Evolutionary conservation across 1,139 yeast species (phyloP), one percentile per base, ranked within the genome.

Genomic region (Debaryomyces coudertii): DNA sequence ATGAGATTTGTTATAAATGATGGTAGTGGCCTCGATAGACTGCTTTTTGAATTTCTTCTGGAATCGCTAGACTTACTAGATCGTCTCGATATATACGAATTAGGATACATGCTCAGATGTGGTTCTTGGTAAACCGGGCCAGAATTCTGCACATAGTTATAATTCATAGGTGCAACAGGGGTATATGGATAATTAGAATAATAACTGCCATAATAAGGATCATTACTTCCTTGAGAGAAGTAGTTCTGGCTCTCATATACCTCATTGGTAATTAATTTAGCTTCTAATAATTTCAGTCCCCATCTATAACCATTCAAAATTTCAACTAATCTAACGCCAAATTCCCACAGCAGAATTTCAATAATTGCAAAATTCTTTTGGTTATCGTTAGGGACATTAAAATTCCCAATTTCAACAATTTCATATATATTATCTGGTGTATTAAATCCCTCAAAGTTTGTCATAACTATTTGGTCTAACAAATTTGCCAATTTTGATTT

Each of bases 1-100:
- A 66, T 68, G 53, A 68, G 58, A 44, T 67, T 65, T 60, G 64
- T 59, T 7, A 70, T 54, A 44, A 69, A 68, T 4, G 67, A 66
- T 1, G 75, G 73, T 1, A 64, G 61, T 44, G 64, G 51, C 48
- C 44, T 47, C 18, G 41, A 45, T 6, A 48, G 28, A 24, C 47
- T 47, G 27, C 45, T 51, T 37, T 51, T 47, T 6, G 57, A 53
- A 24, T 46, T 40, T 25, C 49, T 49, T 27, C 51, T 39, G 8
- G 57, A 53, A 15, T 48, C 55, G 18, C 36, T 30, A n/a, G 53
- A 45, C 24, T 37, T 38, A 20, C 31, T 40, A 1, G 53, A 45
- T 22, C 53, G 39, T 25, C 53, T 41, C 7, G 49, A 36, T n/a
- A 44, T 16, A 12, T 40, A 48, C 4, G 50, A 45, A 14, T 38